Evolutionary conservation across 441 rosid genomes (phyloP).

Genomic region (Bocquillonia castaneifolia): DNA sequence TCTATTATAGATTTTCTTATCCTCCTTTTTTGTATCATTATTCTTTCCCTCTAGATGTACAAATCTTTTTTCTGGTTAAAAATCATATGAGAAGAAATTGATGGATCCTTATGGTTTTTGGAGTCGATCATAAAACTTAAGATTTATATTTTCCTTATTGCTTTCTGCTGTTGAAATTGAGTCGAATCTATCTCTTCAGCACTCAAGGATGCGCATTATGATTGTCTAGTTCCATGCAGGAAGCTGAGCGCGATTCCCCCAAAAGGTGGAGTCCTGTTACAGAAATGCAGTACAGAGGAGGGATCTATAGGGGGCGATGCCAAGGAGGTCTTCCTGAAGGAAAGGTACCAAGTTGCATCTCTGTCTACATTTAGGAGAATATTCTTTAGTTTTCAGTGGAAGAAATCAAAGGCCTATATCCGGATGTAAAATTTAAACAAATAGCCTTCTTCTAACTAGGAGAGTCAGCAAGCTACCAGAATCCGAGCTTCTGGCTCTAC

Average conservation of each 20-base stretch:
- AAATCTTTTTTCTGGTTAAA: background rate
- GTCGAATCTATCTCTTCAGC: background rate
- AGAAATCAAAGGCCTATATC: no score
- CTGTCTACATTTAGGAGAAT: slow-evolving; percentile 17
- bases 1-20: background rate
- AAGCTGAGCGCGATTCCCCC: slow-evolving; percentile 80
- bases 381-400: no score
- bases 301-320: slow-evolving; percentile 71
- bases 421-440: no score
- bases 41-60: background rate
- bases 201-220: slow-evolving; percentile 14
- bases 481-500: no score
- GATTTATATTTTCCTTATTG: background rate
- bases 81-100: background rate
- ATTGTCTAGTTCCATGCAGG: slow-evolving; percentile 40
- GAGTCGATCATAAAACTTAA: slow-evolving; percentile 2
- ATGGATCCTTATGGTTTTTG: background rate
- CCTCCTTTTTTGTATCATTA: background rate
- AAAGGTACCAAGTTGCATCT: slow-evolving; percentile 47
- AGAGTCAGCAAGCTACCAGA: no score
- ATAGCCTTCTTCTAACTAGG: no score
- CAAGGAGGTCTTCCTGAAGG: slow-evolving; percentile 99
- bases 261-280: slow-evolving; percentile 74
- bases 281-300: slow-evolving; percentile 94
- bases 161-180: background rate